phyloP scores from a whole-genome alignment of 768 basidiomycete species.

The Rhizopogon sp. region DNA sequence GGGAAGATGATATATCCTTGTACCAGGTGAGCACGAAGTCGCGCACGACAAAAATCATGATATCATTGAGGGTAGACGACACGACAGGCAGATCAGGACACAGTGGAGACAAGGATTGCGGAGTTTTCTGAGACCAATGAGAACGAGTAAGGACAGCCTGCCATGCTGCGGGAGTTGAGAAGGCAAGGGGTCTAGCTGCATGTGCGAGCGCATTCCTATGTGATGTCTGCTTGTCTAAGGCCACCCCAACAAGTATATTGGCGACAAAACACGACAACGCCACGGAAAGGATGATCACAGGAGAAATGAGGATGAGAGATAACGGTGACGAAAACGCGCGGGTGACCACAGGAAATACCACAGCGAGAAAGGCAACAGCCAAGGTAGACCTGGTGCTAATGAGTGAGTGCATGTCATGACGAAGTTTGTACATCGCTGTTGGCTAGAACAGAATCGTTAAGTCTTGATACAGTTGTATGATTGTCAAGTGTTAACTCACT shows the following conservation, averaged over 20 bases:
- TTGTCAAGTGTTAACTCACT: too few species aligned
- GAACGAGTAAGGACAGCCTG: conserved; percentile 84
- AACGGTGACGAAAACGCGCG: conserved; percentile 65
- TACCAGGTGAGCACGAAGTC: conserved; percentile 95
- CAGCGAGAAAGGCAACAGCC: conserved; percentile 50
- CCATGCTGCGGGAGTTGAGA: conserved; percentile 94
- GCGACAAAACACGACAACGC: conserved; percentile 47
- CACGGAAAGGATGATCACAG: conserved; percentile 47
- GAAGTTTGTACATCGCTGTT: background rate
- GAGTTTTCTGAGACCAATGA: conserved; percentile 79
- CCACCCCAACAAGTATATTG: conserved; percentile 51
- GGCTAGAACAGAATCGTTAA: background rate
- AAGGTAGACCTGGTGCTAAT: conserved; percentile 50
- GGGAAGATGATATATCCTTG: conserved; percentile 75
- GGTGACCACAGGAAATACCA: conserved; percentile 48
- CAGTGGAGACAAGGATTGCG: conserved; percentile 63
- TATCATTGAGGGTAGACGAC: conserved; percentile 70
- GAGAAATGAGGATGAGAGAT: conserved; percentile 57
- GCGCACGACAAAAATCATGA: conserved; percentile 74
- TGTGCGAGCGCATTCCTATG: conserved; percentile 36
- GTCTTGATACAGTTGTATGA: background rate
- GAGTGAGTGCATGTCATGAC: conserved; percentile 29
- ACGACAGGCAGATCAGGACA: conserved; percentile 59
- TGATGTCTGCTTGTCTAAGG: conserved; percentile 43
- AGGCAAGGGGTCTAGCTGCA: conserved; percentile 71